Base-by-base conservation (phyloP, 208 protist genomes). In the Crithidia brevicula region DNA sequence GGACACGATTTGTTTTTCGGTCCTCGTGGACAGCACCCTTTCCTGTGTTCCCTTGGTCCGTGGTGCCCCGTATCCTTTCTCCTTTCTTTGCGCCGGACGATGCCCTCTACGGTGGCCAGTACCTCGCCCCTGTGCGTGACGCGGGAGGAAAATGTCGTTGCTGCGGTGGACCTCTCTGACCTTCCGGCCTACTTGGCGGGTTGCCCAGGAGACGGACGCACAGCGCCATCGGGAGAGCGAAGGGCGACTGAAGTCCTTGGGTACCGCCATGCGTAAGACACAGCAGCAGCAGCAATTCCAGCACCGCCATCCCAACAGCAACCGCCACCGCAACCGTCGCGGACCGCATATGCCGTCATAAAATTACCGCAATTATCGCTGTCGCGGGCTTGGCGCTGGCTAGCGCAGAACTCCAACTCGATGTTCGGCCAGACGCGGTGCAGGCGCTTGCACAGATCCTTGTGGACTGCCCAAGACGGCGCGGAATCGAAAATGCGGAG, bases 281-380 rank as follows among this genome's bases (percentile, higher is more conserved):
- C 23, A 23, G 6, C 22, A 6, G 47, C 47, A 52, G 47, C 47
- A 52, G 47, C 47, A 52, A 15, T 30, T 31, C 5, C 47, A 52
- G 47, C 18, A 30, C 6, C 47, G 18, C 47, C 22, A 8, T 15
- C 11, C 6, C 18, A 52, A 3, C 47, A 13, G 15, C 23, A 30
- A 7, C 20, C 7, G 22, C 18, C 47, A 15, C 47, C 7, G 13
- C 7, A 7, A n/a, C n/a, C n/a, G n/a, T n/a, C n/a, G n/a, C n/a
- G n/a, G n/a, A n/a, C n/a, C n/a, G n/a, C n/a, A n/a, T n/a, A n/a
- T n/a, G 43, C 43, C 4, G 43, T 20, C 18, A 20, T 49, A n/a
- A 49, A 49, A 49, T 23, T 49, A n/a, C 43, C 43, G 16, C 43
- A 49, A n/a, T 49, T n/a, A n/a, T 49, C 43, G 43, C 43, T 49